Evolutionary conservation across 1,284 basidiomycete species (phyloP), one percentile per base, ranked within the genome.

Genomic region (Cutaneotrichosporon dermatis): DNA sequence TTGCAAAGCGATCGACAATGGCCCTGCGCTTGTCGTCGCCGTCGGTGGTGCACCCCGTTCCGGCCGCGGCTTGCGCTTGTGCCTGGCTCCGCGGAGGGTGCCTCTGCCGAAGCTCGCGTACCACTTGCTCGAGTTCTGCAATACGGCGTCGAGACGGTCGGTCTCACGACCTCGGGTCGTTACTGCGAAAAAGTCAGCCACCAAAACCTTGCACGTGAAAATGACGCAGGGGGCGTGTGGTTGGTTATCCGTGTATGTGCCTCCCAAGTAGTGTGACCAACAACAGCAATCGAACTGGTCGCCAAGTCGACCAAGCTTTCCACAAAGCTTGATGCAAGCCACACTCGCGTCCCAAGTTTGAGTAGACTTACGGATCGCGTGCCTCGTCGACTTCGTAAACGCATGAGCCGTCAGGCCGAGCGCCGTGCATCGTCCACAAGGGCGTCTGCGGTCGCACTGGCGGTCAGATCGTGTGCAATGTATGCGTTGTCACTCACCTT

Each of bases 321-420:
- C 25, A 25, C 25, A 25, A 25, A 25, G 25, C 25, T 10, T 25
- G 9, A 34, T 35, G 33, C 7, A 7, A n/a, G 41, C 33, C 41
- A 13, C 33, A 51, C 16, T n/a, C 41, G 41, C 41, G 13, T n/a
- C 41, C 15, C 13, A 13, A 33, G 7, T n/a, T 39, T 45, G 11
- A 25, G 25, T 6, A 53, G 11, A 78, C 83, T 68, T 68, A 89
- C 89, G 88, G 83, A 55, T 89, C 80, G 9, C 88, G 85, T 11
- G 88, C 87, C 76, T 93, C 90, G 74, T 92, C 91, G 60, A 92
- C 88, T 72, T 93, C 90, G 69, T 93, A 93, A 0, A 93, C 90
- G 73, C 90, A 93, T 15, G 92, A 86, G 43, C 90, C 91, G 90
- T 93, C 87, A 79, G 42, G 7, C 75, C 74, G 33, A 79, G 64